These are phyloP conservation scores for Tolypocladium inflatum DNA, from an alignment of 2,329 filamentous ascomycete genomes.

Conservation along the genomic window DNA sequence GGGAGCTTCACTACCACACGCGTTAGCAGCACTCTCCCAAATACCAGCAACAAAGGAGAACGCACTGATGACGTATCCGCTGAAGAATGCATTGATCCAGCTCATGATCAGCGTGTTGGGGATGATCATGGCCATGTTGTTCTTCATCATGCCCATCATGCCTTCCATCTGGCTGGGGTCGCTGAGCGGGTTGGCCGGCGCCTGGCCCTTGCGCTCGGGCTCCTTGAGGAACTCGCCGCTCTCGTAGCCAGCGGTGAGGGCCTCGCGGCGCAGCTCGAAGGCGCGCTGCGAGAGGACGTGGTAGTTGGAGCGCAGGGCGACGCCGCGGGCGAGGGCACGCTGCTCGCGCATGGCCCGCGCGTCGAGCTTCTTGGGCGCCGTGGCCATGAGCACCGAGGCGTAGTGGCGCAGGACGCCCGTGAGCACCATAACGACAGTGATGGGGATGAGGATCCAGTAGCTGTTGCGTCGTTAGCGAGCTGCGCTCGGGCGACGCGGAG, in stretches of 20 bases:
- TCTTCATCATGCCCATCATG: slow-evolving; percentile 99
- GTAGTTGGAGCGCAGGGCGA: slow-evolving; percentile 76
- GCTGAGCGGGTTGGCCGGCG: slow-evolving; percentile 85
- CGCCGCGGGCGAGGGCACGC: slow-evolving; percentile 71
- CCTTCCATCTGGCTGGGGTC: slow-evolving; percentile 97
- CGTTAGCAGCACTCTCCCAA: slow-evolving; percentile 4
- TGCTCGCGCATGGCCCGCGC: slow-evolving; percentile 75
- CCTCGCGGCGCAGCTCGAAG: slow-evolving; percentile 73
- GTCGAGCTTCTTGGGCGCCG: slow-evolving; percentile 72
- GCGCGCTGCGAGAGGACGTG: slow-evolving; percentile 67
- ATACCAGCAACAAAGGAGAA: not conserved
- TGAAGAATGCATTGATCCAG: slow-evolving; percentile 99
- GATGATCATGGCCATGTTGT: slow-evolving; percentile 99
- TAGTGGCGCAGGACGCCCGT: slow-evolving; percentile 96
- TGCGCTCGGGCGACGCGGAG: not conserved
- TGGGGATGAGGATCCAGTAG: slow-evolving; percentile 98
- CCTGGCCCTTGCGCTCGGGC: slow-evolving; percentile 75
- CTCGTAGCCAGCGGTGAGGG: slow-evolving; percentile 72
- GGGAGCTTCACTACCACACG: slow-evolving; percentile 73
- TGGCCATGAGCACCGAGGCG: slow-evolving; percentile 81
- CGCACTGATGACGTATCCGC: slow-evolving; percentile 89
- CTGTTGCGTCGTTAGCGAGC: slow-evolving; percentile 33
- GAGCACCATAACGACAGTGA: slow-evolving; percentile 95
- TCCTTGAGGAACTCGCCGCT: slow-evolving; percentile 83
- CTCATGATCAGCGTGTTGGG: slow-evolving; percentile 99